phyloP scores from a whole-genome alignment of 148 eudicot genomes.

The Nepenthes mirabilis region DNA sequence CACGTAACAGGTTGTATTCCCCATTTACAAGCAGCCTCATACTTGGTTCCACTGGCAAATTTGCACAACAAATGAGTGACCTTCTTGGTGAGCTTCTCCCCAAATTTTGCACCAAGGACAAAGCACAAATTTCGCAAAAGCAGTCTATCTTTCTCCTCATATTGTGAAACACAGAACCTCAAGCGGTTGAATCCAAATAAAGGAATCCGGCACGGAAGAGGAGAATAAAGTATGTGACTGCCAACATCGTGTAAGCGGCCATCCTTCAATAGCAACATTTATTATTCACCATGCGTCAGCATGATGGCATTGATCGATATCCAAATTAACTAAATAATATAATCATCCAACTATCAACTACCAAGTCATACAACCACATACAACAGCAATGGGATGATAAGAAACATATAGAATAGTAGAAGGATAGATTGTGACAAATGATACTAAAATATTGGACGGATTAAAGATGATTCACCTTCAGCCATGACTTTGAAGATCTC shows the following conservation, averaged over 20 bases:
- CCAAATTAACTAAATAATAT: background rate
- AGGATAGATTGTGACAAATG: too few relatives aligned
- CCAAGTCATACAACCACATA: too few relatives aligned
- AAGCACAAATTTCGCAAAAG: slow-evolving; percentile 78
- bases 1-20: slow-evolving; percentile 50
- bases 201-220: slow-evolving; percentile 84
- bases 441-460: too few relatives aligned
- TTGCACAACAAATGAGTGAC: slow-evolving; percentile 82
- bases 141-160: slow-evolving; percentile 59
- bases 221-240: slow-evolving; percentile 85
- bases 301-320: background rate
- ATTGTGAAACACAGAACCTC: slow-evolving; percentile 74
- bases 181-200: slow-evolving; percentile 56
- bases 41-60: slow-evolving; percentile 72
- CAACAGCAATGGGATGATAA: too few relatives aligned
- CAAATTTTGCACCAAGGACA: slow-evolving; percentile 73
- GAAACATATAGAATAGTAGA: too few relatives aligned
- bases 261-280: slow-evolving; percentile 31
- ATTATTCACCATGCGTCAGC: slow-evolving; percentile 4
- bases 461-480: too few relatives aligned
- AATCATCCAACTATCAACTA: background rate
- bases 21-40: slow-evolving; percentile 66
- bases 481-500: too few relatives aligned
- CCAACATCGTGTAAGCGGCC: slow-evolving; percentile 64
- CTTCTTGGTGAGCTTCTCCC: slow-evolving; percentile 48